phyloP scores from a whole-genome alignment of 2,329 filamentous ascomycete species.

The Pleomassaria siparia region DNA sequence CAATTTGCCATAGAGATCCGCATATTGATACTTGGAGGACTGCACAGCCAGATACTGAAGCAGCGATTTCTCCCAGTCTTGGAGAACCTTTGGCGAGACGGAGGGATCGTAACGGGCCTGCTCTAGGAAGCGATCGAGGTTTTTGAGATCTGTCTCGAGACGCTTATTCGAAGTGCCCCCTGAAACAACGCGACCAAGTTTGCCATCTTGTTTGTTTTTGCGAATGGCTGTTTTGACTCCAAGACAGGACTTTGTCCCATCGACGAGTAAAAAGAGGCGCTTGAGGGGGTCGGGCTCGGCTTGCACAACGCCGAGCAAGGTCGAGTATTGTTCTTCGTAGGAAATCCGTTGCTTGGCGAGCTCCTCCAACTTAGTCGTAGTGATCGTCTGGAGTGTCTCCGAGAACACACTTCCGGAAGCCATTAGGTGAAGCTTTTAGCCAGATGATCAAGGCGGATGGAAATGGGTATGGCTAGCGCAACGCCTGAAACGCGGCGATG shows the following conservation, averaged over 20 bases:
- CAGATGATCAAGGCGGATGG: not conserved
- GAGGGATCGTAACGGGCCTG: conserved; percentile 41
- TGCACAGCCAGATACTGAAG: conserved; percentile 36
- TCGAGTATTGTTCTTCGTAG: conserved; percentile 33
- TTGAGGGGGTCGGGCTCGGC: conserved; percentile 23
- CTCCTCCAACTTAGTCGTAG: conserved; percentile 39
- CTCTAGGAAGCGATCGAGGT: conserved; percentile 39
- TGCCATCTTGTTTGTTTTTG: conserved; percentile 10
- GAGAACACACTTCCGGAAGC: conserved; percentile 37
- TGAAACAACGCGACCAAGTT: conserved; percentile 18
- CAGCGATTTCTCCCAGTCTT: conserved; percentile 35
- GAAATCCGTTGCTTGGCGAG: conserved; percentile 37
- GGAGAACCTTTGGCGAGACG: conserved; percentile 34
- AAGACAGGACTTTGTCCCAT: conserved; percentile 34
- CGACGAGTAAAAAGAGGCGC: conserved; percentile 26
- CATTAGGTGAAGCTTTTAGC: conserved; percentile 12
- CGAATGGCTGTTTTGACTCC: conserved; percentile 19
- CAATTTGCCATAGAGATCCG: conserved; percentile 38
- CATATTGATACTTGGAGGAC: conserved; percentile 39
- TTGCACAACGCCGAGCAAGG: conserved; percentile 14
- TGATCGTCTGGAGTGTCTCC: conserved; percentile 39
- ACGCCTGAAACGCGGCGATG: not conserved
- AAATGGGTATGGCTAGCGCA: not conserved
- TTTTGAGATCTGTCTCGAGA: conserved; percentile 32
- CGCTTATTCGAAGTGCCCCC: conserved; percentile 20